These are phyloP conservation scores for Aspergillus haitiensis DNA, from an alignment of 495 filamentous ascomycete genomes.

Conservation along the genomic window DNA sequence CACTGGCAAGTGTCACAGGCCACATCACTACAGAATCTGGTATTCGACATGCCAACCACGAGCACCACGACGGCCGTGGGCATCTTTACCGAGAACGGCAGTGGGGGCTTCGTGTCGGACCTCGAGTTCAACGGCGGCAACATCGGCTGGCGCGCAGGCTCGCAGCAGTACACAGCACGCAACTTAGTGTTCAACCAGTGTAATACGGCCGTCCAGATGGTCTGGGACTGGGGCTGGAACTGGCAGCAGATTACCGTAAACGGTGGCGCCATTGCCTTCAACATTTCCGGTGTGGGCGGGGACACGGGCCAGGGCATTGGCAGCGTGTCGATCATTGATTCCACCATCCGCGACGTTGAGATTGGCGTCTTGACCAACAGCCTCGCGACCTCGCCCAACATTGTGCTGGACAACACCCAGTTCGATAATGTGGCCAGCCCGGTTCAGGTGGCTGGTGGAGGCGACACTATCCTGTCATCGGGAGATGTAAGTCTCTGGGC, in stretches of 20 bases:
- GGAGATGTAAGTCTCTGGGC: neutral
- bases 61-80: constrained; percentile 34
- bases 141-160: constrained; percentile 55
- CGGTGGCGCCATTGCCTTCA: constrained; percentile 11
- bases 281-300: neutral
- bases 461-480: neutral
- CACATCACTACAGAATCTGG: constrained; percentile 43
- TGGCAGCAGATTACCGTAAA: constrained; percentile 22
- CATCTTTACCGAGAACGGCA: constrained; percentile 58
- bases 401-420: neutral
- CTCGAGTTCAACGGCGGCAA: constrained; percentile 58
- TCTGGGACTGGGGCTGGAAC: constrained; percentile 15
- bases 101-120: constrained; percentile 43
- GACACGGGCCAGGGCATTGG: neutral
- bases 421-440: neutral
- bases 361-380: neutral
- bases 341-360: neutral
- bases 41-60: constrained; percentile 43
- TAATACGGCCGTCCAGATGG: constrained; percentile 50
- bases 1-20: constrained; percentile 39
- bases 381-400: neutral
- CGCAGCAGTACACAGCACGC: constrained; percentile 64
- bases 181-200: constrained; percentile 50
- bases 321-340: neutral
- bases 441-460: neutral